Percentiles rank a stretch among this genome's conserved stretches.
Conservation (phyloP, 345 rosid genomes). For the Citrus inodora region DNA sequence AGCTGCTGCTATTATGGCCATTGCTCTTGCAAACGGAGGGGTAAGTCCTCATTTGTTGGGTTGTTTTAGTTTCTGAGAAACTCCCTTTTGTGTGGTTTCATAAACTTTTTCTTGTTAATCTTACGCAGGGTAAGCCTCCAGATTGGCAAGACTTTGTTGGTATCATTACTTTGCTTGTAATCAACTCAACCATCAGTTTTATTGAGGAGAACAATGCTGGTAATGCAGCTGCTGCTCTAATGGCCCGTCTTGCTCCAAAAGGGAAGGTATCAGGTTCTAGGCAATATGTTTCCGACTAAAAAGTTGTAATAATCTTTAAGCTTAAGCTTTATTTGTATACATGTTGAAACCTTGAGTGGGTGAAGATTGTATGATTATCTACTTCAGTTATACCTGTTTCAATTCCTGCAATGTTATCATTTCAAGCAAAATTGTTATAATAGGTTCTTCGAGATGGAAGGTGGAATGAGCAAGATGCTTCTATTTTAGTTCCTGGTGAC, state of each 20-base stretch:
- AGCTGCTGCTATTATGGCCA: constrained; percentile 99
- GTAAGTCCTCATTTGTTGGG: constrained; percentile 38
- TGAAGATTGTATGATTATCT: background rate
- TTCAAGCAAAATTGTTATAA: constrained; percentile 13
- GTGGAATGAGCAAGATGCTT: constrained; percentile 95
- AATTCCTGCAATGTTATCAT: background rate
- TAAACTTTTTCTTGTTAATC: constrained; percentile 4
- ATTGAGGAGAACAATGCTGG: constrained; percentile 98
- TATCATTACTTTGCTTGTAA: constrained; percentile 78
- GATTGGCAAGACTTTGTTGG: constrained; percentile 99
- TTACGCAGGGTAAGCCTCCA: constrained; percentile 82
- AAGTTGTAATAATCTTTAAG: background rate
- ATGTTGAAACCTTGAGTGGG: background rate
- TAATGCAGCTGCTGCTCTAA: constrained; percentile 96
- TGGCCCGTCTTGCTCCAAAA: constrained; percentile 97
- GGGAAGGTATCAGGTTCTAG: constrained; percentile 63
- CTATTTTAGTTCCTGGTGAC: constrained; percentile 91
- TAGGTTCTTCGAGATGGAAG: constrained; percentile 95
- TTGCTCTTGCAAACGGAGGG: constrained; percentile 99
- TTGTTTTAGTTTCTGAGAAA: background rate
- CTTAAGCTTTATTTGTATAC: background rate
- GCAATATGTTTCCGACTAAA: background rate
- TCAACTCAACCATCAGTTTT: constrained; percentile 97
- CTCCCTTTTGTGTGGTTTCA: background rate
- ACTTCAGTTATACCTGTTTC: background rate